Conservation (phyloP, 768 basidiomycete species). For the Sarcomyxa edulis region DNA sequence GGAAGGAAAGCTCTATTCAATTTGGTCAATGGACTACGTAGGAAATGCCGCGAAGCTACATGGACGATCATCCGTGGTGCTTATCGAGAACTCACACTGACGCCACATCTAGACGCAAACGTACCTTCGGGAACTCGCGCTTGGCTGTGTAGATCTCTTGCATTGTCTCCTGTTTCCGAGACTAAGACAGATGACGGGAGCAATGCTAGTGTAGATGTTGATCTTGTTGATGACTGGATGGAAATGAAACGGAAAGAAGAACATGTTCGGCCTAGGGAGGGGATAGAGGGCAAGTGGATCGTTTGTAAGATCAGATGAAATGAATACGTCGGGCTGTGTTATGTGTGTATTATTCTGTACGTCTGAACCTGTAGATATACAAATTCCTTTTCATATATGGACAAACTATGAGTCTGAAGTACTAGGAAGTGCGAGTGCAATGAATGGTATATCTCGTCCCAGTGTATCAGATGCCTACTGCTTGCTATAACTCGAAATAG, state of each 20-base stretch:
- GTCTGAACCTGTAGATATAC: too few species aligned
- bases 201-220: constrained; percentile 12
- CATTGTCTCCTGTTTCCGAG: constrained; percentile 23
- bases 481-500: too few species aligned
- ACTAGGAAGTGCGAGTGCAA: too few species aligned
- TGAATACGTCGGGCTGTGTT: not conserved
- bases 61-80: constrained; percentile 58
- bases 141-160: constrained; percentile 46
- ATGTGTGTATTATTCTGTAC: too few species aligned
- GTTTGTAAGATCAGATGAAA: constrained; percentile 44
- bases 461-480: too few species aligned
- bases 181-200: too few species aligned
- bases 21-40: constrained; percentile 43
- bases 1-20: constrained; percentile 35
- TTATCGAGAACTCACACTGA: constrained; percentile 63
- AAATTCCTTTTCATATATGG: too few species aligned
- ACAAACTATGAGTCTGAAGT: too few species aligned
- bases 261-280: constrained; percentile 54
- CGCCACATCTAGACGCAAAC: constrained; percentile 29
- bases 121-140: constrained; percentile 32
- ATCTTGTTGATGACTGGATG: constrained; percentile 56
- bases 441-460: too few species aligned
- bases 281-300: constrained; percentile 52
- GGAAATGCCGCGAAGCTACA: constrained; percentile 44
- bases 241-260: constrained; percentile 32